Percentiles rank a stretch among this genome's conserved stretches.
Conservation (phyloP, 1,284 basidiomycete genomes). For the Sparassis latifolia region DNA sequence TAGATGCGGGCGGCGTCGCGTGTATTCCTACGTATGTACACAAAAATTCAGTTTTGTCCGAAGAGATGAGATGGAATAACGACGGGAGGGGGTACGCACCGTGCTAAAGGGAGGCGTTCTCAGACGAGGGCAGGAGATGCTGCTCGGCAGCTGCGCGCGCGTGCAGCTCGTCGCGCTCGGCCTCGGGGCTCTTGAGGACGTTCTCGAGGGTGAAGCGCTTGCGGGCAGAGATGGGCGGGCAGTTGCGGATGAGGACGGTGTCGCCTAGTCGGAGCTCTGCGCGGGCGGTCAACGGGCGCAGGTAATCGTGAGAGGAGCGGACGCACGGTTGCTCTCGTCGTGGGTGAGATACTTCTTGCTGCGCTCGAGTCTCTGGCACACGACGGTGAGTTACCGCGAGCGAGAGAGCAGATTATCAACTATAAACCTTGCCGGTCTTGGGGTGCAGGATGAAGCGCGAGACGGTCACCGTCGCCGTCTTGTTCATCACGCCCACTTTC, state of each 20-base stretch:
- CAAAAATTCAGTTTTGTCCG: too few relatives aligned
- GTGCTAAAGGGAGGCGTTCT: too few relatives aligned
- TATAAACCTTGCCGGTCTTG: slow-evolving; percentile 64
- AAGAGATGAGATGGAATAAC: too few relatives aligned
- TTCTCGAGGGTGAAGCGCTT: slow-evolving; percentile 69
- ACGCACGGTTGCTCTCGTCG: slow-evolving; percentile 60
- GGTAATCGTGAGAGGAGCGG: background rate
- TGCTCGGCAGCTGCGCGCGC: slow-evolving; percentile 10
- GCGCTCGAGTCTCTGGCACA: slow-evolving; percentile 53
- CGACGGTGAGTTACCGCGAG: background rate
- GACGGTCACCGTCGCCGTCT: slow-evolving; percentile 76
- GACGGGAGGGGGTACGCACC: too few relatives aligned
- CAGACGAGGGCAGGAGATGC: too few relatives aligned
- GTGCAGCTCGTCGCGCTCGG: slow-evolving; percentile 40
- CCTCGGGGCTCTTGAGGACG: slow-evolving; percentile 60
- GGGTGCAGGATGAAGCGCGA: slow-evolving; percentile 63
- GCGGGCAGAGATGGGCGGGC: slow-evolving; percentile 67
- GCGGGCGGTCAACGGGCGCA: background rate
- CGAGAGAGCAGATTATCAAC: background rate
- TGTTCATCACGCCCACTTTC: slow-evolving; percentile 74
- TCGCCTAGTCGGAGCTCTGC: slow-evolving; percentile 62
- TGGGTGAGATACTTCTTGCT: slow-evolving; percentile 74
- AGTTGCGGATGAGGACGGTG: slow-evolving; percentile 69
- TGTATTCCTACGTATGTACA: too few relatives aligned
- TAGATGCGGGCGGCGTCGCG: too few relatives aligned